Conservation (phyloP, 2,329 filamentous ascomycete genomes). For the Hypoxylon sp. region DNA sequence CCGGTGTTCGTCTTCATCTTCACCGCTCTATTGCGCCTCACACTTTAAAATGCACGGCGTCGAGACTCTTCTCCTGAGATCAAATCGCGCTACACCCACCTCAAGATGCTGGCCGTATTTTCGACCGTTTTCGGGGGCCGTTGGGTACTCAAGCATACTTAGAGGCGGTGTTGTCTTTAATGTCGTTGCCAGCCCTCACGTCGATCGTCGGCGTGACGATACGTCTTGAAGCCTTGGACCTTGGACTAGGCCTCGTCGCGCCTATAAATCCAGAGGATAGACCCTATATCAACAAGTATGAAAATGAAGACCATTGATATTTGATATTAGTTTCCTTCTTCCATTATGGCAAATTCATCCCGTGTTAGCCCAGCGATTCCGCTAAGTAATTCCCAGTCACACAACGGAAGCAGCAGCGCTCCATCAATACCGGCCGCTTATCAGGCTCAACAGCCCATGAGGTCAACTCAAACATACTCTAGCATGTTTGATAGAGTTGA, state of each 20-base stretch:
- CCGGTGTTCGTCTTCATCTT: slow-evolving; percentile 13
- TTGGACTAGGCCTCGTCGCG: not conserved
- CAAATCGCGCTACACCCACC: slow-evolving; percentile 40
- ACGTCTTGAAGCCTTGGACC: slow-evolving; percentile 1
- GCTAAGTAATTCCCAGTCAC: slow-evolving; percentile 14
- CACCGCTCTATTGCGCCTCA: slow-evolving; percentile 38
- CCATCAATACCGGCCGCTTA: slow-evolving; percentile 13
- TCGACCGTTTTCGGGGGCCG: slow-evolving; percentile 41
- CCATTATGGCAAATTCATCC: slow-evolving; percentile 31
- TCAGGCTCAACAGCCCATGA: not conserved
- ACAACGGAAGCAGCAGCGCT: slow-evolving; percentile 10
- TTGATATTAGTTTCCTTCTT: not conserved
- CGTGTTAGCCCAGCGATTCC: slow-evolving; percentile 3
- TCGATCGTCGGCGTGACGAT: slow-evolving; percentile 20
- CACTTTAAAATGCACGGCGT: slow-evolving; percentile 22
- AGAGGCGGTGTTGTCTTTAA: slow-evolving; percentile 6
- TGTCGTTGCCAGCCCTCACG: slow-evolving; percentile 2
- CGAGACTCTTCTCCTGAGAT: slow-evolving; percentile 25
- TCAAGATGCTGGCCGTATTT: slow-evolving; percentile 21
- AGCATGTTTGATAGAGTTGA: slow-evolving; percentile 28
- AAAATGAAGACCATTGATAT: not conserved
- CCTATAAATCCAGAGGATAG: slow-evolving; percentile 31
- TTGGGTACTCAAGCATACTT: slow-evolving; percentile 26
- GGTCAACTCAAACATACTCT: slow-evolving; percentile 19
- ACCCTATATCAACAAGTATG: not conserved